A percentile compares a stretch with the other conserved stretches of the same genome.
Evolutionary conservation across 140 eudicot genomes (phyloP).

Genomic region (Cichorium intybus): DNA sequence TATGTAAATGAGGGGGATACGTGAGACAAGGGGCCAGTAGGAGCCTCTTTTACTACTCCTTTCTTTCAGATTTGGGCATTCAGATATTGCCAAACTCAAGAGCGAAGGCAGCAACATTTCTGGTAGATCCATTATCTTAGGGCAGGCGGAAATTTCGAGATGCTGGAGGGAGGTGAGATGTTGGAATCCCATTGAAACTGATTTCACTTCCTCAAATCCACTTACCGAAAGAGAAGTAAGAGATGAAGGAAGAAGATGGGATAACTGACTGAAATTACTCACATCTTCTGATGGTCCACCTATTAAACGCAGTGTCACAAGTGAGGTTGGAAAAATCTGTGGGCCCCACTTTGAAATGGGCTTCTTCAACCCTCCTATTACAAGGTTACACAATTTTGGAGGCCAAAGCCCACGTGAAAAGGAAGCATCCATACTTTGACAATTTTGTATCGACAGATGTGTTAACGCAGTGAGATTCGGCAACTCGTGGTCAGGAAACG

Average conservation of each 20-base stretch:
- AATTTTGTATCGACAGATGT: not conserved
- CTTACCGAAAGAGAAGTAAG: too few relatives aligned
- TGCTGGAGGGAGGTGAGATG: too few relatives aligned
- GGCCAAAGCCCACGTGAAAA: slow-evolving; percentile 16
- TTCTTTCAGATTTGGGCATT: too few relatives aligned
- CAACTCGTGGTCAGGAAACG: not conserved
- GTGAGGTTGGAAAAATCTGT: slow-evolving; percentile 14
- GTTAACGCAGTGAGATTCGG: not conserved
- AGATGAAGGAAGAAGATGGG: slow-evolving; percentile 9
- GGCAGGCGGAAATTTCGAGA: too few relatives aligned
- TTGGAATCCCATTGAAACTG: too few relatives aligned
- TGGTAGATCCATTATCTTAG: too few relatives aligned
- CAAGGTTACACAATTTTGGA: slow-evolving; percentile 2
- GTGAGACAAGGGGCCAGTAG: too few relatives aligned
- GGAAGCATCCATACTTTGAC: not conserved
- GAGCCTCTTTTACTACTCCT: too few relatives aligned
- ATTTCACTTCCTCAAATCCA: too few relatives aligned
- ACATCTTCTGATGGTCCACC: not conserved
- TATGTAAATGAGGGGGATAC: too few relatives aligned
- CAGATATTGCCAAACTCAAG: too few relatives aligned
- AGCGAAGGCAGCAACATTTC: too few relatives aligned
- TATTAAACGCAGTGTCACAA: not conserved
- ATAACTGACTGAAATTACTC: not conserved
- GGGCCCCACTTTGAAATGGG: slow-evolving; percentile 12
- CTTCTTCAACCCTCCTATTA: slow-evolving; percentile 1